Evolutionary conservation across 768 basidiomycete genomes (phyloP).

Genomic region (Chalciporus sphaerocephalus): DNA sequence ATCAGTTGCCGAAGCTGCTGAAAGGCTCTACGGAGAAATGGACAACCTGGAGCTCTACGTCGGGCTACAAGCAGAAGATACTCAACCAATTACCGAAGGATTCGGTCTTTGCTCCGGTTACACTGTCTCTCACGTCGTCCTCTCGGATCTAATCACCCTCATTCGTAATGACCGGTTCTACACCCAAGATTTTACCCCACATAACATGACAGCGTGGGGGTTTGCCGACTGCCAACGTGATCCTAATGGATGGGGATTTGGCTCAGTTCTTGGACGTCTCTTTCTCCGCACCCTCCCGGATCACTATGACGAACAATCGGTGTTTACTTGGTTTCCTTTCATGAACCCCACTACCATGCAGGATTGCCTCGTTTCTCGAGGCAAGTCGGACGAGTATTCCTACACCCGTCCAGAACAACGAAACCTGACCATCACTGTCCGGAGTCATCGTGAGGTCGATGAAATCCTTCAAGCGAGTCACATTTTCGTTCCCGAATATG

Average conservation of each 20-base stretch:
- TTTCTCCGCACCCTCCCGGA: constrained; percentile 70
- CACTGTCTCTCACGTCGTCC: constrained; percentile 80
- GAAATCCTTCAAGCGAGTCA: constrained; percentile 46
- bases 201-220: constrained; percentile 80
- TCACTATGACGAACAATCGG: constrained; percentile 61
- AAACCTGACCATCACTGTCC: constrained; percentile 29
- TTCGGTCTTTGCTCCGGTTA: constrained; percentile 86
- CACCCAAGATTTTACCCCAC: constrained; percentile 77
- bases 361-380: constrained; percentile 50
- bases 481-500: constrained; percentile 47
- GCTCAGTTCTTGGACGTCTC: constrained; percentile 63
- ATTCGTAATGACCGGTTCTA: constrained; percentile 82
- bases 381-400: constrained; percentile 51
- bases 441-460: constrained; percentile 47
- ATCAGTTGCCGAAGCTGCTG: constrained; percentile 67
- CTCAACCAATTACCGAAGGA: constrained; percentile 70
- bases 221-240: constrained; percentile 80
- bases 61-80: constrained; percentile 72
- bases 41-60: constrained; percentile 78
- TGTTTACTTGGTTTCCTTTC: constrained; percentile 86
- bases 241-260: constrained; percentile 64
- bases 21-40: constrained; percentile 73
- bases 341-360: constrained; percentile 75
- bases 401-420: constrained; percentile 43
- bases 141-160: constrained; percentile 81